phyloP scores from a whole-genome alignment of 176 grass and related monocot genomes.

The Neostapfia colusana region DNA sequence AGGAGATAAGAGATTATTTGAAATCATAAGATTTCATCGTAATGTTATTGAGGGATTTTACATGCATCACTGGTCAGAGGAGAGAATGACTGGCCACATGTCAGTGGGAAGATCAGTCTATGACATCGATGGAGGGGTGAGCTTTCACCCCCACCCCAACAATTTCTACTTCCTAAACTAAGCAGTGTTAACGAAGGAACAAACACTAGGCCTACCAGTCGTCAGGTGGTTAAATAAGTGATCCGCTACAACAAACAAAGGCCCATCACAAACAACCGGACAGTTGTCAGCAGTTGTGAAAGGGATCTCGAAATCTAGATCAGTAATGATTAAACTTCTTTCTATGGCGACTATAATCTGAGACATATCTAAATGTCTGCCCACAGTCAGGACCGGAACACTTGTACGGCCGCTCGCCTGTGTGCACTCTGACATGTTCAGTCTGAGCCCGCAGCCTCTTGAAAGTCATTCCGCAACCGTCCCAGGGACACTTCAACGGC shows the following conservation, averaged over 20 bases:
- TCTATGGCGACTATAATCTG: slow-evolving; percentile 69
- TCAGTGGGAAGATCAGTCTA: slow-evolving; percentile 34
- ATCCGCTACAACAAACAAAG: slow-evolving; percentile 39
- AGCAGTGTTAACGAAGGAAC: slow-evolving; percentile 43
- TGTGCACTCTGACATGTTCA: slow-evolving; percentile 69
- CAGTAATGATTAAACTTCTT: slow-evolving; percentile 62
- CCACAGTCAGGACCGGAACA: slow-evolving; percentile 46
- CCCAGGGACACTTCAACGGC: slow-evolving; percentile 80
- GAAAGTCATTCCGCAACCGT: slow-evolving; percentile 66
- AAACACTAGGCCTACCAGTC: slow-evolving; percentile 42
- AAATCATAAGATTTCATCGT: slow-evolving; percentile 18
- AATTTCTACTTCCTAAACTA: slow-evolving; percentile 47
- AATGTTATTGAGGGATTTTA: slow-evolving; percentile 33
- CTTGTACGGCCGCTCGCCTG: slow-evolving; percentile 61
- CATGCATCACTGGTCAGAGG: slow-evolving; percentile 30
- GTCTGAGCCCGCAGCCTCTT: slow-evolving; percentile 84
- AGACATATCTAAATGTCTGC: slow-evolving; percentile 73
- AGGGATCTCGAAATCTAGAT: slow-evolving; percentile 22
- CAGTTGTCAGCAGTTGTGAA: slow-evolving; percentile 30
- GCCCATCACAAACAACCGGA: slow-evolving; percentile 33
- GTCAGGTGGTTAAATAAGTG: slow-evolving; percentile 41
- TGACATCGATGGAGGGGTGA: slow-evolving; percentile 29
- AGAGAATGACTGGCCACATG: slow-evolving; percentile 38
- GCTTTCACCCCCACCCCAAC: slow-evolving; percentile 27
- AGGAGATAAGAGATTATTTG: not conserved